Base-by-base conservation (phyloP, 495 filamentous ascomycete genomes). In the Penicillium mononematosum region DNA sequence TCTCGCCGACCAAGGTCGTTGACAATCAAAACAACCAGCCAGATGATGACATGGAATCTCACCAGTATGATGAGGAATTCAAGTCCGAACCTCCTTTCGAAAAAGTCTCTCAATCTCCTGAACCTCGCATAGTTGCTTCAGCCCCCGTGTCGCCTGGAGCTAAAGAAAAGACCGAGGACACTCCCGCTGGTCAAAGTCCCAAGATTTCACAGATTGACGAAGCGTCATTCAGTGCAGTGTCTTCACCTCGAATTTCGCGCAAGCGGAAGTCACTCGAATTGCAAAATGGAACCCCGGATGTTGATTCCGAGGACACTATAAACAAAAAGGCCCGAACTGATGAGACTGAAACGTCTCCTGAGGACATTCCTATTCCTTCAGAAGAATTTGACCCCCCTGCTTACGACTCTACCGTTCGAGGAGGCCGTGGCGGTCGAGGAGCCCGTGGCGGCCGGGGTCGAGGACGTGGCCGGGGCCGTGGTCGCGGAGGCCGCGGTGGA, bases 381-480 rank as follows among this genome's bases (percentile, higher is more conserved):
- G 60, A 58, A 22, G 47, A 43, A 7, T 38, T 36, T 1, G 19
- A 52, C 14, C 17, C 36, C 17, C 32, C 47, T 27, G 50, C 27
- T 34, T 32, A 32, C n/a, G 57, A 34, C 10, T 61, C 59, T n/a
- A 45, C 57, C 8, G 52, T 53, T 8, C 45, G 74, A 43, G 57
- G 72, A 58, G 67, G 68, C 39, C 74, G 77, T 45, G 73, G 72
- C 29, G 69, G 71, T 36, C 61, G 70, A 24, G 67, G 70, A 44
- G 57, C 52, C 22, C 56, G 51, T 31, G 64, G 67, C 5, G 65
- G 60, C 41, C 63, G 65, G 3, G 63, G 53, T 16, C 71, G 74
- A 29, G 70, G 54, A 4, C 66, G 73, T 5, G 73, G 71, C 27
- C 66, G 73, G 19, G 72, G 68, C 9, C 73, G 74, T 44, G 75